Base-by-base conservation (phyloP, 805 yeast species). In the Starmerella sirachaensis region DNA sequence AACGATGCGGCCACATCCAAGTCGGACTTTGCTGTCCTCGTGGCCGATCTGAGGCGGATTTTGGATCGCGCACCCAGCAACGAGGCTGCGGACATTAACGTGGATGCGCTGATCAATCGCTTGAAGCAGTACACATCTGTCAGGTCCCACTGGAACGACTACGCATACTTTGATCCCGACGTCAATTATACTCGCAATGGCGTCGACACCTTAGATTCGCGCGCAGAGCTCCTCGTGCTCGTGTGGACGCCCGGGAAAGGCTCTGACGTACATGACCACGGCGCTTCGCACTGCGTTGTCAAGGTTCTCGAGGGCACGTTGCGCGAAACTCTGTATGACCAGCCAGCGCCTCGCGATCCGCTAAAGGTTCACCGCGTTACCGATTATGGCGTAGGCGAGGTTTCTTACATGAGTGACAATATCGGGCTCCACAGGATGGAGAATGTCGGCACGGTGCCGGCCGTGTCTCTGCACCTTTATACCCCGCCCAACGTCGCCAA, bases 201-300 rank as follows among this genome's bases (percentile, higher is more conserved):
- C 2, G 70, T 88, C 20, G 72, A 69, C 25, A 74, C 78, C 51
- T 68, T 82, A 48, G 80, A 81, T 56, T 69, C 69, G 13, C 72
- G 72, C 50, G 94, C 82, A 29, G 76, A 78, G 50, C 60, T 78
- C 39, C 63, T 78, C 36, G 58, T 78, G 12, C 57, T 78, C 35
- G 83, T 77, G 16, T 78, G 88, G 88, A 66, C 68, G 36, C 84
- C 85, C 1, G 73, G 74, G 6, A 65, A 66, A 49, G 65, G 74
- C 18, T 72, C 80, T 17, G 67, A 71, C 34, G 72, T 78, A 43
- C 88, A 78, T 54, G 83, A 77, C 56, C 88, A 78, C 49, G 81
- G 84, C 16, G 65, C 70, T 38, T 83, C 85, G 10, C 84, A 78
- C 58, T 78, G 88, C 57, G 67, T 77, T 43, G 77, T 78, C 74